Evolutionary conservation across 73 alveolate species (phyloP), one percentile per base, ranked within the genome.

Genomic region (Paramecium primaurelia): DNA sequence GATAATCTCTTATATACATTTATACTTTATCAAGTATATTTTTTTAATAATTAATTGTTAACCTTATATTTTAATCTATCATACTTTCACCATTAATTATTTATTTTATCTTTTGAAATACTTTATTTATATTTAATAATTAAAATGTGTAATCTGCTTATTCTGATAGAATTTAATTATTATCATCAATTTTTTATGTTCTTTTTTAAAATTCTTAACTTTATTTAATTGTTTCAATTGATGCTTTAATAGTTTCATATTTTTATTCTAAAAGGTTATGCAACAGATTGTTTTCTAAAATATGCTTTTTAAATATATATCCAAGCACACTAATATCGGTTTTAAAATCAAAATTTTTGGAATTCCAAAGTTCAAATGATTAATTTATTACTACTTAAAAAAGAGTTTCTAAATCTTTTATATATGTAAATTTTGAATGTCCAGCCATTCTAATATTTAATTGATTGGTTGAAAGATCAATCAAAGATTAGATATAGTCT

Each of bases 381-480:
- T 64, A 32, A 32, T 12, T 34, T 28, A 32, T 64, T 3, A 64
- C 84, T 12, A 64, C 47, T 64, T 28, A 34, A n/a, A 64, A 64
- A 34, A 64, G 84, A 18, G 26, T 64, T 10, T 73, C 87, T 73
- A 73, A 73, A 38, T 73, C 87, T 40, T 73, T 40, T 8, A 34
- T 37, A 38, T 30, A 73, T 32, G 40, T 30, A 36, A 73, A 73
- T 73, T 73, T 34, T 11, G 91, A 80, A 47, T 80, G 71, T 14
- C 91, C 91, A 11, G 91, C 91, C 34, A 32, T 45, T 47, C 26
- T 80, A 4, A 80, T 36, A 9, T 80, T 80, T 2, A 30, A 34
- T 49, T 80, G 58, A 80, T 40, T 34, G 18, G 75, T 80, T 25
- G 91, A 80, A 22, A 49, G 28, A 80, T 80, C 91, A 18, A 80